A percentile compares a stretch with the other conserved stretches of the same genome.
These are phyloP conservation scores for Camellia japonica DNA, from an alignment of 148 eudicot genomes.

Conservation along the genomic window DNA sequence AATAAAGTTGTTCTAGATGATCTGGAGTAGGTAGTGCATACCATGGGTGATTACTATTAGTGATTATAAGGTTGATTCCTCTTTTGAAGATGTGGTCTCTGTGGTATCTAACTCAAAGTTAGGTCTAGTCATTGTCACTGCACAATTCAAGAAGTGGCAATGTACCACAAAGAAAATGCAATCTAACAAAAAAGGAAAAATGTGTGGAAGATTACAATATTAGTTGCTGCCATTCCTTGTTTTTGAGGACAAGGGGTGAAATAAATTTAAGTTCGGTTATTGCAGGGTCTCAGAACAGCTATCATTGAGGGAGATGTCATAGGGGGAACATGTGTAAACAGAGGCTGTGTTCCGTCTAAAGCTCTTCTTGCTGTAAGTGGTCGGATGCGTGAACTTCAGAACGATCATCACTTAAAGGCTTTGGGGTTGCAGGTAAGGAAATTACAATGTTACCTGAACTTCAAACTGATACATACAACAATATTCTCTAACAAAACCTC, in stretches of 20 bases:
- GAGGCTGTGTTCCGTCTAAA: conserved; percentile 95
- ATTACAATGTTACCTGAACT: not conserved
- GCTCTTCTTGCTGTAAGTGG: conserved; percentile 95
- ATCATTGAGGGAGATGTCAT: conserved; percentile 90
- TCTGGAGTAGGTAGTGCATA: not conserved
- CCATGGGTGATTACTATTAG: not conserved
- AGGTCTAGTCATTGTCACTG: not conserved
- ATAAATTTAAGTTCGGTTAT: too few species aligned
- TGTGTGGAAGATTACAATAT: not conserved
- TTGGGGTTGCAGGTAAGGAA: conserved; percentile 75
- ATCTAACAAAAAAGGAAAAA: not conserved
- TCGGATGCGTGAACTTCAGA: conserved; percentile 90
- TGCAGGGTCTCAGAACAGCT: conserved; percentile 91
- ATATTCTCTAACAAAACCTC: not conserved
- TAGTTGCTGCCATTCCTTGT: not conserved
- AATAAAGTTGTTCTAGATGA: not conserved
- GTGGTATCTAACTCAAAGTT: not conserved
- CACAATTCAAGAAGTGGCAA: not conserved
- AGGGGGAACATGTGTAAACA: conserved; percentile 94
- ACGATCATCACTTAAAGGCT: conserved; percentile 83
- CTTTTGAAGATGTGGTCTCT: not conserved
- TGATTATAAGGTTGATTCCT: not conserved
- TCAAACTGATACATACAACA: not conserved
- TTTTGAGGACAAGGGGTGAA: not conserved
- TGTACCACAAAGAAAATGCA: not conserved